Percentiles rank a stretch among this genome's conserved stretches.
These are phyloP conservation scores for Yamadazyma endophytica DNA, from an alignment of 805 yeast genomes.

Conservation along the genomic window DNA sequence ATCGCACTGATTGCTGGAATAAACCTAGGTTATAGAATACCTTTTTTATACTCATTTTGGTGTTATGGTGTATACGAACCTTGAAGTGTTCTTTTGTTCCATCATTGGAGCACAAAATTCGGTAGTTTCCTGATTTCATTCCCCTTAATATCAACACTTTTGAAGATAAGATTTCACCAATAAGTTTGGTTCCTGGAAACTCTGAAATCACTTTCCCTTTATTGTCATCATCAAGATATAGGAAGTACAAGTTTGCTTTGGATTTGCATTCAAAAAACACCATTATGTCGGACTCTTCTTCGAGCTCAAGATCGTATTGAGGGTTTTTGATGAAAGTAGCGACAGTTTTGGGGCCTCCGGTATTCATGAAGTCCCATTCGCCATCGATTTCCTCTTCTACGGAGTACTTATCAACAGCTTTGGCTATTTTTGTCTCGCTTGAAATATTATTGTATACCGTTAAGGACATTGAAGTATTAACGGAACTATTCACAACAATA, in stretches of 20 bases:
- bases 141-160: slow-evolving; percentile 24
- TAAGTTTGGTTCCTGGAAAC: no score
- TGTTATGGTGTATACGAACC: slow-evolving; percentile 13
- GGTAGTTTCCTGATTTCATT: slow-evolving; percentile 39
- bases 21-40: slow-evolving; percentile 31
- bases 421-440: slow-evolving; percentile 16
- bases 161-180: slow-evolving; percentile 1
- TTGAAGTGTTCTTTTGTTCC: slow-evolving; percentile 29
- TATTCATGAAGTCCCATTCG: slow-evolving; percentile 40
- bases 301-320: slow-evolving; percentile 36
- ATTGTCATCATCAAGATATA: no score
- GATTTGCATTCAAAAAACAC: slow-evolving; percentile 14
- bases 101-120: slow-evolving; percentile 45
- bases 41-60: no score
- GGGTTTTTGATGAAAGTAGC: slow-evolving; percentile 52
- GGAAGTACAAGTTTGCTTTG: no score
- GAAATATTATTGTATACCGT: slow-evolving; percentile 24
- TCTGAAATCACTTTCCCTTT: no score
- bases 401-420: slow-evolving; percentile 25
- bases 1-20: slow-evolving; percentile 14
- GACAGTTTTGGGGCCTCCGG: slow-evolving; percentile 55
- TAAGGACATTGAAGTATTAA: slow-evolving; percentile 24
- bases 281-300: slow-evolving; percentile 12
- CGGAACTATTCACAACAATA: slow-evolving; percentile 15
- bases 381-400: slow-evolving; percentile 22